Evolutionary conservation across 2,329 filamentous ascomycete species (phyloP).

Genomic region (Pezicula radicicola): DNA sequence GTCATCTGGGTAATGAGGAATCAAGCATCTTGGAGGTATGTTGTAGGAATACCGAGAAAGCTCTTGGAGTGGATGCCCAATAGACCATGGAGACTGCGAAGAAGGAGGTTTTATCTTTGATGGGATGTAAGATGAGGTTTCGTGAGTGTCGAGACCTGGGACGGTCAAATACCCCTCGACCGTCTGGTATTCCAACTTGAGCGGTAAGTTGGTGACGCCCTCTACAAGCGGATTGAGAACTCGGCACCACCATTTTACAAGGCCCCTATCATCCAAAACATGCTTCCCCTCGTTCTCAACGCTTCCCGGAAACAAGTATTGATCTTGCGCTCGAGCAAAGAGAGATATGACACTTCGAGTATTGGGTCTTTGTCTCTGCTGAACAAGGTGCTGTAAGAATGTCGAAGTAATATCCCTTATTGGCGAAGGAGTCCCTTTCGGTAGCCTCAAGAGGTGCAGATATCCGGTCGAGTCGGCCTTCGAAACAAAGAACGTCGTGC

Average conservation of each 20-base stretch:
- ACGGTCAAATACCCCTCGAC: slow-evolving; percentile 82
- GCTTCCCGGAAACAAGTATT: slow-evolving; percentile 94
- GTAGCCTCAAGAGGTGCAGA: slow-evolving; percentile 62
- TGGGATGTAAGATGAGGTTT: slow-evolving; percentile 78
- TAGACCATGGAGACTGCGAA: slow-evolving; percentile 52
- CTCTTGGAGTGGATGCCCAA: slow-evolving; percentile 67
- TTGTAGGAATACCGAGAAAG: slow-evolving; percentile 62
- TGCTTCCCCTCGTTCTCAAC: slow-evolving; percentile 83
- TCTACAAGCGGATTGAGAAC: slow-evolving; percentile 71
- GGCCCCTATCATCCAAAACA: slow-evolving; percentile 81
- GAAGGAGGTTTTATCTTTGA: slow-evolving; percentile 35
- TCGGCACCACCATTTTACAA: slow-evolving; percentile 95
- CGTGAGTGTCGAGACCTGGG: slow-evolving; percentile 79
- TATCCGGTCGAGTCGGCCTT: slow-evolving; percentile 97
- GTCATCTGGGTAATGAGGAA: slow-evolving; percentile 92
- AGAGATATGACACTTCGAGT: slow-evolving; percentile 77
- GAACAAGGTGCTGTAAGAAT: slow-evolving; percentile 74
- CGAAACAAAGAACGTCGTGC: slow-evolving; percentile 89
- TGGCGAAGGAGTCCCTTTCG: slow-evolving; percentile 65
- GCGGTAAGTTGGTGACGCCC: slow-evolving; percentile 14
- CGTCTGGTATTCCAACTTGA: slow-evolving; percentile 34
- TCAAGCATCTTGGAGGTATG: slow-evolving; percentile 76
- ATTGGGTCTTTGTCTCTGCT: slow-evolving; percentile 59
- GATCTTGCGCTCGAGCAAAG: slow-evolving; percentile 87
- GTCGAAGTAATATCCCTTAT: slow-evolving; percentile 70